These are phyloP conservation scores for Psilocybe tampanensis DNA, from an alignment of 768 basidiomycete species.

Conservation along the genomic window DNA sequence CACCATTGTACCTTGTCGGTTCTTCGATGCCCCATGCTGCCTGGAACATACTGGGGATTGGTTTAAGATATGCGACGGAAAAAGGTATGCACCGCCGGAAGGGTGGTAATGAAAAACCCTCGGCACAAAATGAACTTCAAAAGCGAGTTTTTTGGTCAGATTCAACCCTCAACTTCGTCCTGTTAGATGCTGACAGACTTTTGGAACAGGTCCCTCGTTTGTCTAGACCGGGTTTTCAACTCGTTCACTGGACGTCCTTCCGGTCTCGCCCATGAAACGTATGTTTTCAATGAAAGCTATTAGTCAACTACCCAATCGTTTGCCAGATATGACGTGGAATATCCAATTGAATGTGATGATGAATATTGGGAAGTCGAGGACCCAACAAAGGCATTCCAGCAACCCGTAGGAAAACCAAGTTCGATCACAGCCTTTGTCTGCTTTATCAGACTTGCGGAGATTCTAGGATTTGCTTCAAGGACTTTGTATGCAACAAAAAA, in stretches of 20 bases:
- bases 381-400: slow-evolving; percentile 53
- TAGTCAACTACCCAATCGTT: no score
- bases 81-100: slow-evolving; percentile 60
- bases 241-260: slow-evolving; percentile 65
- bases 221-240: slow-evolving; percentile 36
- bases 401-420: slow-evolving; percentile 64
- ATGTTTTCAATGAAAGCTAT: no score
- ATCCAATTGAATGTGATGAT: slow-evolving; percentile 61
- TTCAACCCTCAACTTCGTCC: background rate
- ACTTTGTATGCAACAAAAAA: slow-evolving; percentile 54
- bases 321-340: slow-evolving; percentile 63
- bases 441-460: slow-evolving; percentile 59
- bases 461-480: slow-evolving; percentile 61
- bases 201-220: slow-evolving; percentile 31
- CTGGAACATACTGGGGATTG: slow-evolving; percentile 61
- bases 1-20: slow-evolving; percentile 37
- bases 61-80: slow-evolving; percentile 64
- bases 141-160: slow-evolving; percentile 58
- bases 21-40: slow-evolving; percentile 51
- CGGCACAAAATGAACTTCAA: slow-evolving; percentile 59
- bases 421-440: slow-evolving; percentile 53
- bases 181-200: background rate
- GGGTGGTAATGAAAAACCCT: slow-evolving; percentile 32
- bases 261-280: slow-evolving; percentile 75
- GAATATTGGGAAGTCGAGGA: slow-evolving; percentile 50